Evolutionary conservation across 1,139 yeast genomes (phyloP), one percentile per base, ranked within the genome.

Genomic region (Insectozyma bohioensis): DNA sequence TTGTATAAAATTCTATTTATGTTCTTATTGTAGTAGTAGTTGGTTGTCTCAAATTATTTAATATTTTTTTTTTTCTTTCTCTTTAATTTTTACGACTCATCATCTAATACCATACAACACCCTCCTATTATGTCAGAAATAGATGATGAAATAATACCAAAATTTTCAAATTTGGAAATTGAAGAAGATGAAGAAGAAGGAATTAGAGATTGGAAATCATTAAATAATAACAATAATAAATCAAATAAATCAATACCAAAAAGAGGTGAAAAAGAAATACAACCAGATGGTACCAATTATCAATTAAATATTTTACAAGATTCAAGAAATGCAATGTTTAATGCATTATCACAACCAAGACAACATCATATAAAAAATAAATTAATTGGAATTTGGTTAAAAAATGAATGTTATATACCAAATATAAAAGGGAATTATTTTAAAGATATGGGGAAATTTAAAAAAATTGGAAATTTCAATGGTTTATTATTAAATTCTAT

Each of bases 221-320:
- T 32, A 16, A 13, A 20, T 15, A 48, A 51, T 46, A n/a, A n/a
- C n/a, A n/a, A n/a, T n/a, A n/a, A n/a, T n/a, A 57, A 22, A 47
- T 41, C 40, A 24, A 5, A 16, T 11, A 10, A 14, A 4, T 49
- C 26, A 1, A 49, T 76, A n/a, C 84, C 83, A 2, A 76, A 73
- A 42, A 62, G 92, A 41, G 96, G 96, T 2, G 92, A 80, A 39
- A 90, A 90, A 54, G 96, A 86, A 44, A 84, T 80, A 46, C 95
- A 80, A 40, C 96, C 95, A 0, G 92, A 83, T 54, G 87, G 90
- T 1, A 81, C 94, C 0, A 51, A 56, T 3, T 63, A 72, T 15
- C 97, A 90, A 55, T 52, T 51, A 2, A 48, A 58, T 5, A 63
- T 70, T 12, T 62, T 90, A 5, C 60, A 62, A 7, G 70, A 67